Evolutionary conservation across 208 protist genomes (phyloP), one percentile per base, ranked within the genome.

Genomic region (Acanthamoeba rhysodes): DNA sequence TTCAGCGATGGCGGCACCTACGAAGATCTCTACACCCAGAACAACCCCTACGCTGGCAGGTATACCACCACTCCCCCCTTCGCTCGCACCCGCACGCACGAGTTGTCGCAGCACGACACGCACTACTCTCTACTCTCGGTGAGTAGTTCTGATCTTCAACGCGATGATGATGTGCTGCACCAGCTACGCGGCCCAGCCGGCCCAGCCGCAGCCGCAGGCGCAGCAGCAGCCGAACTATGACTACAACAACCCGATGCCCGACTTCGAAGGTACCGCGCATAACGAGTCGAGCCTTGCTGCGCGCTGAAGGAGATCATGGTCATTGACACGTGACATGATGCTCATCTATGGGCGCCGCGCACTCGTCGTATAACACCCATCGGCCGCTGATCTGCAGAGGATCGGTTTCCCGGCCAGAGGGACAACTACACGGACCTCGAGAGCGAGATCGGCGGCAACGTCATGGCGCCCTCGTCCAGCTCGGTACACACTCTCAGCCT

Each of bases 21-120:
- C 55, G 76, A 85, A 12, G 76, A 85, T 24, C 76, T 85, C 45
- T 85, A 85, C 76, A 85, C 41, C 45, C 76, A 85, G 34, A 85
- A 34, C 76, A 85, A 85, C 48, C 76, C 76, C 48, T 85, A 85
- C 76, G 76, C 34, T 10, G 76, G 76, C 45, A 85, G 76, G 76
- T 85, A n/a, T 41, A 41, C 7, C 6, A 32, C 16, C 16, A 27
- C 62, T 70, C 24, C 16, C n/a, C 62, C 62, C 62, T 18, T 32
- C 8, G 24, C 24, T 8, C 24, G n/a, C 24, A 29, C n/a, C 5
- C 62, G 10, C n/a, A 29, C n/a, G n/a, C n/a, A n/a, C n/a, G n/a
- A n/a, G n/a, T n/a, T n/a, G n/a, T n/a, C n/a, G n/a, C n/a, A n/a
- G n/a, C n/a, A n/a, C n/a, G n/a, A n/a, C n/a, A n/a, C n/a, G n/a